These are phyloP conservation scores for Lunularia cruciata DNA, from an alignment of 225 moss, liverwort and hornwort species.

Conservation along the genomic window DNA sequence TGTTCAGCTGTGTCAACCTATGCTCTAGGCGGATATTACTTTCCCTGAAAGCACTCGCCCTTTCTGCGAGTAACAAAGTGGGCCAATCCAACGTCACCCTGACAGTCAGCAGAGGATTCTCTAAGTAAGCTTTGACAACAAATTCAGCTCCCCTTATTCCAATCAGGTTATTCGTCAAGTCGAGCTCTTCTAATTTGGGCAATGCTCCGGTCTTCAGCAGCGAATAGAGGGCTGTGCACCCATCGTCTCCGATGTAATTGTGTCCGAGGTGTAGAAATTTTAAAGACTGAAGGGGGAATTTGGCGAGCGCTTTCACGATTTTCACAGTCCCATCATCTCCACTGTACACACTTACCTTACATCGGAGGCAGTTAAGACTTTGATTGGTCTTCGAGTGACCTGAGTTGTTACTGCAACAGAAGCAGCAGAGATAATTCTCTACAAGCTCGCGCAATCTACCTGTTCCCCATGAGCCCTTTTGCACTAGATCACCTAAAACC, in stretches of 20 bases:
- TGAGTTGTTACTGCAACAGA: background rate
- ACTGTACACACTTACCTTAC: constrained; percentile 16
- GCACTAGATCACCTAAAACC: background rate
- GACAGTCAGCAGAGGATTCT: constrained; percentile 28
- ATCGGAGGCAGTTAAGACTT: constrained; percentile 23
- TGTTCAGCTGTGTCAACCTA: constrained; percentile 8
- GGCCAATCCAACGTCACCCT: constrained; percentile 36
- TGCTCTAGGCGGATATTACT: constrained; percentile 30
- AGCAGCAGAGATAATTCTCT: constrained; percentile 1
- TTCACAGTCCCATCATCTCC: constrained; percentile 27
- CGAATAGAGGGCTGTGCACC: background rate
- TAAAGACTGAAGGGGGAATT: background rate
- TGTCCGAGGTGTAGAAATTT: constrained; percentile 12
- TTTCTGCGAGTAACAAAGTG: constrained; percentile 3
- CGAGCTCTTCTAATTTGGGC: constrained; percentile 26
- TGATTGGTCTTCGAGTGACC: constrained; percentile 15
- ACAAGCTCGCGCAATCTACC: constrained; percentile 12
- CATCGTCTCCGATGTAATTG: constrained; percentile 30
- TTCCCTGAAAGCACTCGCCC: constrained; percentile 24
- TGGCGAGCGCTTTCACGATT: constrained; percentile 14
- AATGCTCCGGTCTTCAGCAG: background rate
- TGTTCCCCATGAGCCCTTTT: background rate
- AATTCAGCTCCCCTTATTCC: constrained; percentile 10
- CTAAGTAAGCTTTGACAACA: constrained; percentile 12
- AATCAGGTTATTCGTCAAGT: constrained; percentile 32